Base-by-base conservation (phyloP, 805 yeast genomes). In the Candida dajiaensis region DNA sequence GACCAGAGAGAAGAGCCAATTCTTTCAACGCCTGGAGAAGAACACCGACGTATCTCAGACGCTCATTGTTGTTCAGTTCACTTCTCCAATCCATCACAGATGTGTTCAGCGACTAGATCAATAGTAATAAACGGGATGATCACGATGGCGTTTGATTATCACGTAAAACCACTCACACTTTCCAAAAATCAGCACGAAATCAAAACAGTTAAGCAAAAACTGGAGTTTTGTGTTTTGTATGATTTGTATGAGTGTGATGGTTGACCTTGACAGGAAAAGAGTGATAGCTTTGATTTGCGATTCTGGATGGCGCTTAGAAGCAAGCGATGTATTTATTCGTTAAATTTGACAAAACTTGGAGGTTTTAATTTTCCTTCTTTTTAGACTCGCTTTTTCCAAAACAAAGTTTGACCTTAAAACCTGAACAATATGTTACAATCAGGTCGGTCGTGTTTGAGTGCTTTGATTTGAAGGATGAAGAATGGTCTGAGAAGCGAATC, bases 71-170 rank as follows among this genome's bases (percentile, higher is more conserved):
- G 26, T 54, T 41, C 23, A 60, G 46, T 40, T 54, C 59, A 15
- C 46, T 44, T 38, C 61, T 55, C 64, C 64, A 60, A 38, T 60
- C 61, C 63, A 58, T 58, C 6, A 36, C 29, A 9, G 19, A n/a
- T 28, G n/a, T 28, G n/a, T 13, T 28, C 28, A 19, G n/a, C 21
- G 21, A 31, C 43, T 31, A 13, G 31, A 28, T 28, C n/a, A 28
- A 28, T 28, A 13, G 6, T 7, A 28, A 28, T 12, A 12, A 13
- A 28, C 4, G 31, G 31, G n/a, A 13, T 13, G 16, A 28, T 28
- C 31, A 28, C 31, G 15, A 4, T 13, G 15, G 4, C 7, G 23
- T 22, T 22, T 13, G 31, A 7, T 28, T 13, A 28, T 7, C 31
- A 28, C n/a, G 31, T 28, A 13, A 28, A 28, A 28, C n/a, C n/a